Percentiles rank a stretch among this genome's conserved stretches.
Conservation (phyloP, 2,329 filamentous ascomycete genomes). For the Cladophialophora chaetospira region DNA sequence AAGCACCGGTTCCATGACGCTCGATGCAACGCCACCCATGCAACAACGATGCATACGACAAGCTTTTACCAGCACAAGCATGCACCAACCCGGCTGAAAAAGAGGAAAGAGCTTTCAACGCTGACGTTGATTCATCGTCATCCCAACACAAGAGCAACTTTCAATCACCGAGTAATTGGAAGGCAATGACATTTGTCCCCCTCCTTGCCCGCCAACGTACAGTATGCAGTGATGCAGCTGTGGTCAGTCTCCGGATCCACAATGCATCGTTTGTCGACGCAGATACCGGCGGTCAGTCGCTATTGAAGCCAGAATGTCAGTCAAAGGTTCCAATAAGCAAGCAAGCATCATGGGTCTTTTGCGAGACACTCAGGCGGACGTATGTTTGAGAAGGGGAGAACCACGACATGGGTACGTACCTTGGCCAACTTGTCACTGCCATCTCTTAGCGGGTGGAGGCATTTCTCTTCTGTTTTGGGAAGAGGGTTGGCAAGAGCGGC, state of each 20-base stretch:
- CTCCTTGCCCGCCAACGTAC: slow-evolving; percentile 10
- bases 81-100: too few relatives aligned
- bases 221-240: slow-evolving; percentile 12
- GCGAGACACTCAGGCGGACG: too few relatives aligned
- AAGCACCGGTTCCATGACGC: not conserved
- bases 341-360: not conserved
- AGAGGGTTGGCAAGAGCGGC: slow-evolving; percentile 6
- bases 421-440: slow-evolving; percentile 15
- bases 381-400: too few relatives aligned
- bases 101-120: too few relatives aligned
- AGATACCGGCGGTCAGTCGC: slow-evolving; percentile 12
- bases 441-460: slow-evolving; percentile 3
- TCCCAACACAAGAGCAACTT: too few relatives aligned
- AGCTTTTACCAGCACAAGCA: too few relatives aligned
- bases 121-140: too few relatives aligned
- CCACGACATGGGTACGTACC: not conserved
- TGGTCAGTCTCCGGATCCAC: slow-evolving; percentile 7
- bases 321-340: not conserved
- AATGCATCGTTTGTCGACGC: slow-evolving; percentile 13
- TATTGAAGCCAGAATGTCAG: not conserved
- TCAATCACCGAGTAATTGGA: slow-evolving; percentile 5
- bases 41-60: too few relatives aligned
- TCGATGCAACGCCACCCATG: not conserved
- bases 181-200: slow-evolving; percentile 15
- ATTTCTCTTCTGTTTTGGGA: not conserved